These are phyloP conservation scores for Moricandia moricandioides DNA, from an alignment of 345 rosid genomes.

Conservation along the genomic window DNA sequence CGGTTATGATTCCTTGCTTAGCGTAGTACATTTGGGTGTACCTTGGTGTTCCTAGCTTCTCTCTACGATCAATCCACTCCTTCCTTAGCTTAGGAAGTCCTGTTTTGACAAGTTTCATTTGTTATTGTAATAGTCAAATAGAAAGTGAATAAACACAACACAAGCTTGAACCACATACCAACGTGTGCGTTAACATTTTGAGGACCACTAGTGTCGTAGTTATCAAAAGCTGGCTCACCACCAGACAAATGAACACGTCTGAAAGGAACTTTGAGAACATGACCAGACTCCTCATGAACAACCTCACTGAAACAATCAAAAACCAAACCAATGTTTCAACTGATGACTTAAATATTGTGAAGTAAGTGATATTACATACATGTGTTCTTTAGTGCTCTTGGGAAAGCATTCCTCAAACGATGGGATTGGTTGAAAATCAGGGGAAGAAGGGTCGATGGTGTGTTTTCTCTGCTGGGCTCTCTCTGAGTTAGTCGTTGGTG, in stretches of 20 bases:
- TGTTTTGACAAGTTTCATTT: slow-evolving; percentile 29
- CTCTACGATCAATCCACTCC: slow-evolving; percentile 82
- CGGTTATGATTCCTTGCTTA: slow-evolving; percentile 92
- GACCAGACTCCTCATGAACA: slow-evolving; percentile 77
- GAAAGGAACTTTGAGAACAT: slow-evolving; percentile 87
- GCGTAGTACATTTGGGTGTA: slow-evolving; percentile 98
- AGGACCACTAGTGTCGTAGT: slow-evolving; percentile 96
- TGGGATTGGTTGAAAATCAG: slow-evolving; percentile 84
- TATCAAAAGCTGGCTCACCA: slow-evolving; percentile 78
- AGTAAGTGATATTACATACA: neutral
- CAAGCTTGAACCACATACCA: slow-evolving; percentile 49
- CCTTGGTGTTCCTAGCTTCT: slow-evolving; percentile 73
- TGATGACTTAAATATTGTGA: neutral
- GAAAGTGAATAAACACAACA: neutral
- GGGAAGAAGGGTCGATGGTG: slow-evolving; percentile 81
- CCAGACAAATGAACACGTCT: slow-evolving; percentile 83
- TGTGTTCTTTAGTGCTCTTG: slow-evolving; percentile 75
- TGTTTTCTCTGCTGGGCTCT: slow-evolving; percentile 60
- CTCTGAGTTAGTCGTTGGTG: slow-evolving; percentile 54
- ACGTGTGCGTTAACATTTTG: slow-evolving; percentile 68
- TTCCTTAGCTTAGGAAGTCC: slow-evolving; percentile 89
- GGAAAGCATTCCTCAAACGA: slow-evolving; percentile 94
- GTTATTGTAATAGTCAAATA: neutral
- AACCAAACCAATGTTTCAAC: slow-evolving; percentile 1
- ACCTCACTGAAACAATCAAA: slow-evolving; percentile 54